These are phyloP conservation scores for Eutypa lata DNA, from an alignment of 2,329 filamentous ascomycete genomes.

Conservation along the genomic window DNA sequence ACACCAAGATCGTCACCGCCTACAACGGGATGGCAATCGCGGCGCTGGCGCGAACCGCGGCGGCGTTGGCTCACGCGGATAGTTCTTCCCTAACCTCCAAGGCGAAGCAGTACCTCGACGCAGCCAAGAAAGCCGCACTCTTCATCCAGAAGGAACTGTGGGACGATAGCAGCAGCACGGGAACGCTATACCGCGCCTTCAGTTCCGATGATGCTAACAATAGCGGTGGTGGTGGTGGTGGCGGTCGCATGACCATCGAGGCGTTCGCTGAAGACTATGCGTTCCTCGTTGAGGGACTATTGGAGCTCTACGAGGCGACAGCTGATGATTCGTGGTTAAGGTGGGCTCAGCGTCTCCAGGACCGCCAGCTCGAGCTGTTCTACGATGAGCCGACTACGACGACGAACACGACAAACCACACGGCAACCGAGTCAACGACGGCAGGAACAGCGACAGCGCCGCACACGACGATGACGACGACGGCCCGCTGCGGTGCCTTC, in stretches of 20 bases:
- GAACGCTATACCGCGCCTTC: constrained; percentile 71
- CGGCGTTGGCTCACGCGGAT: constrained; percentile 59
- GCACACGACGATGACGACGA: too few species aligned
- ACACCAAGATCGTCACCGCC: constrained; percentile 82
- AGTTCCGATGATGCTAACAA: constrained; percentile 60
- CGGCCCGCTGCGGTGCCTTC: constrained; percentile 58
- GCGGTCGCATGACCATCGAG: constrained; percentile 35
- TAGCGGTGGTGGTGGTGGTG: constrained; percentile 37
- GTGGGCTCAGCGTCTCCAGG: constrained; percentile 80
- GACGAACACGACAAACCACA: constrained; percentile 28
- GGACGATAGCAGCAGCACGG: constrained; percentile 47
- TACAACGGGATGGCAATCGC: constrained; percentile 90
- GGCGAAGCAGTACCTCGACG: constrained; percentile 58
- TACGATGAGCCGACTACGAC: constrained; percentile 55
- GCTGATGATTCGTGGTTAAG: constrained; percentile 71
- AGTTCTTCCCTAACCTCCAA: constrained; percentile 45
- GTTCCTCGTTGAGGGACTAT: constrained; percentile 76
- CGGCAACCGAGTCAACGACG: neutral
- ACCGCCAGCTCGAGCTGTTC: constrained; percentile 72
- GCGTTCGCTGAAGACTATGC: constrained; percentile 95
- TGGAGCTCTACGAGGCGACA: constrained; percentile 82
- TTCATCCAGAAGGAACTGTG: constrained; percentile 77
- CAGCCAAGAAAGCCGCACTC: constrained; percentile 64
- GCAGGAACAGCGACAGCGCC: neutral
- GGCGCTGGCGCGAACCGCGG: constrained; percentile 72